Evolutionary conservation across 805 yeast genomes (phyloP).

Genomic region (Kodamaea jinghongensis): DNA sequence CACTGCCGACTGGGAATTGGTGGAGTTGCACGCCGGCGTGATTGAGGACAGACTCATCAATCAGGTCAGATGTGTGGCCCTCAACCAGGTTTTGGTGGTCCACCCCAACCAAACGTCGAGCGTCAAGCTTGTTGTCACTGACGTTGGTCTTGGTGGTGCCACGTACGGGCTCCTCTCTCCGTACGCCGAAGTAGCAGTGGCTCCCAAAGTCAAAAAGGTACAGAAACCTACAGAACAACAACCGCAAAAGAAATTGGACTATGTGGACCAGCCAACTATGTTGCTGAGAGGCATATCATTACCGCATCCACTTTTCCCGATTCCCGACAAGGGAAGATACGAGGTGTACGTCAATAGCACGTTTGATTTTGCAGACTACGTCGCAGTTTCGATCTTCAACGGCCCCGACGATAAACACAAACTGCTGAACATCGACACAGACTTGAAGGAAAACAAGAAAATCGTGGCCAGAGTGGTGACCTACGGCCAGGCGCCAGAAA

Average conservation of each 20-base stretch:
- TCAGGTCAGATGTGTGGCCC: conserved; percentile 74
- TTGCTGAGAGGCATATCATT: conserved; percentile 54
- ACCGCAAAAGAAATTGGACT: conserved; percentile 24
- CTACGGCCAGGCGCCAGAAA: conserved; percentile 27
- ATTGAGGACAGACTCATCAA: conserved; percentile 72
- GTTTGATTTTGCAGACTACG: conserved; percentile 34
- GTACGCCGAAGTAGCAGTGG: conserved; percentile 68
- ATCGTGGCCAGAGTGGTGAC: conserved; percentile 53
- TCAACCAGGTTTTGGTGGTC: conserved; percentile 59
- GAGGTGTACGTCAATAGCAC: conserved; percentile 47
- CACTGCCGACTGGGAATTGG: conserved; percentile 84
- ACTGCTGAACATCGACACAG: conserved; percentile 10
- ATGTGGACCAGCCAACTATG: conserved; percentile 30
- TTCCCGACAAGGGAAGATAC: conserved; percentile 24
- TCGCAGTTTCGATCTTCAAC: conserved; percentile 48
- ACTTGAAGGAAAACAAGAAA: conserved; percentile 34
- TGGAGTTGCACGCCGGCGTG: conserved; percentile 74
- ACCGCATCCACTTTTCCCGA: conserved; percentile 45
- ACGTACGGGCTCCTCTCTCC: conserved; percentile 54
- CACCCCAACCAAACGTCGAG: conserved; percentile 61
- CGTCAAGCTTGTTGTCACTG: conserved; percentile 55
- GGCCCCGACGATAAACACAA: conserved; percentile 44
- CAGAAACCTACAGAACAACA: conserved; percentile 10
- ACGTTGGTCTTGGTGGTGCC: conserved; percentile 42
- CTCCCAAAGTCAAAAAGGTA: conserved; percentile 51